Evolutionary conservation across 2,329 filamentous ascomycete genomes (phyloP).

Genomic region (Metarhizium robertsii): DNA sequence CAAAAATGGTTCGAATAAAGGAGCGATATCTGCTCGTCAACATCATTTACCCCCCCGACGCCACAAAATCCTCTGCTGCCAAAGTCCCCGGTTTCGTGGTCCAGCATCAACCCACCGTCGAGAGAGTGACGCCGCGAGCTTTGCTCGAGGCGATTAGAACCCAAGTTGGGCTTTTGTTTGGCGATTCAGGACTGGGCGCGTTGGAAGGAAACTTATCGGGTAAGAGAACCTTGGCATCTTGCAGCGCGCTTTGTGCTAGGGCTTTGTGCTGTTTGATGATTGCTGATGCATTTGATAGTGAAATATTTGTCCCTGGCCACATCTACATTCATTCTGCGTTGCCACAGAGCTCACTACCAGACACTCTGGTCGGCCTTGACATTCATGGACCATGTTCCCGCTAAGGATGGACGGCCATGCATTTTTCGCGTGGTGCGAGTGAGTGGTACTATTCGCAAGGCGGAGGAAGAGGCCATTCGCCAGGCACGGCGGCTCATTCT

Average conservation of each 20-base stretch:
- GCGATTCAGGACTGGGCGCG: constrained; percentile 78
- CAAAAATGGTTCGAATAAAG: constrained; percentile 84
- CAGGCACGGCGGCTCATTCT: constrained; percentile 65
- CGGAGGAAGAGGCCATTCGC: constrained; percentile 79
- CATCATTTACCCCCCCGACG: constrained; percentile 70
- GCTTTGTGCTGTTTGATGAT: not conserved
- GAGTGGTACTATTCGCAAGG: constrained; percentile 87
- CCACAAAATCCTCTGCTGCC: constrained; percentile 21
- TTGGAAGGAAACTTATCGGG: constrained; percentile 60
- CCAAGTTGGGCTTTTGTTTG: constrained; percentile 65
- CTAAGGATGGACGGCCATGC: constrained; percentile 52
- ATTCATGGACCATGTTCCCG: constrained; percentile 62
- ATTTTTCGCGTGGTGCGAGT: constrained; percentile 79
- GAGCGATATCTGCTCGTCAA: constrained; percentile 93
- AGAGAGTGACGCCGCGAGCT: constrained; percentile 55
- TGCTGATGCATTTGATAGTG: constrained; percentile 39
- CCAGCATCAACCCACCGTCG: constrained; percentile 70
- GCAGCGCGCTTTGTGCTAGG: not conserved
- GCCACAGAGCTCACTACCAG: constrained; percentile 72
- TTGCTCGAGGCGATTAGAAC: constrained; percentile 62
- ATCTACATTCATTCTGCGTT: constrained; percentile 83
- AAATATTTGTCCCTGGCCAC: constrained; percentile 92
- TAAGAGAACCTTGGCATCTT: constrained; percentile 23
- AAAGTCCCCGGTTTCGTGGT: constrained; percentile 53
- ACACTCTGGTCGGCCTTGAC: constrained; percentile 86